phyloP scores from a whole-genome alignment of 129 eudicot genomes.

The Rutidosis leptorrhynchoides region DNA sequence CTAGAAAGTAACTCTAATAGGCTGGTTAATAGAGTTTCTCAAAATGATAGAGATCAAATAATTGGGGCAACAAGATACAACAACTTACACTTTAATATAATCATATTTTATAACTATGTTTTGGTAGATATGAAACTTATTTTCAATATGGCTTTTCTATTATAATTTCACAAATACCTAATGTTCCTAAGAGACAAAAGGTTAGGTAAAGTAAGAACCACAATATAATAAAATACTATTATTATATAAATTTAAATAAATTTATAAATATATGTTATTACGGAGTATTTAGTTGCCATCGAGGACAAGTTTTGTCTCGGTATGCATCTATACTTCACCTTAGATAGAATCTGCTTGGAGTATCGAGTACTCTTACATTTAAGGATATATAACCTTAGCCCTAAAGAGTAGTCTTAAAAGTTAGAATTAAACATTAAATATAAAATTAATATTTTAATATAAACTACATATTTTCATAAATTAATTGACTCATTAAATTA shows the following conservation, averaged over 20 bases:
- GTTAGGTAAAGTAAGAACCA: constrained; percentile 29
- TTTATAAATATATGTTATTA: constrained; percentile 6
- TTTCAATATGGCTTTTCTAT: constrained; percentile 8
- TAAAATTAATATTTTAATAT: too few relatives aligned
- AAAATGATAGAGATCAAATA: constrained; percentile 10
- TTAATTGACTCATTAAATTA: too few relatives aligned
- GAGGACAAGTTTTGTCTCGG: constrained; percentile 33
- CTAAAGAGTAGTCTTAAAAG: too few relatives aligned
- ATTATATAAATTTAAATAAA: background rate
- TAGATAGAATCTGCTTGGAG: constrained; percentile 30
- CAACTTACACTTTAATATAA: constrained; percentile 4
- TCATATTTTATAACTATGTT: background rate
- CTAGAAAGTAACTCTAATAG: too few relatives aligned
- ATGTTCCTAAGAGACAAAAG: constrained; percentile 25
- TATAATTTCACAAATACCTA: constrained; percentile 15
- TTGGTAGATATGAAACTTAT: constrained; percentile 15
- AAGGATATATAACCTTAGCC: too few relatives aligned
- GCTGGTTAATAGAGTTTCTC: constrained; percentile 16
- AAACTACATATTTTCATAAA: too few relatives aligned
- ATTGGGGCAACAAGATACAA: constrained; percentile 29
- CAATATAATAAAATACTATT: background rate
- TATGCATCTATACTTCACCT: constrained; percentile 39
- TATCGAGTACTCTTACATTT: constrained; percentile 21
- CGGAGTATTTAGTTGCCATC: background rate
- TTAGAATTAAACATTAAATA: too few relatives aligned